phyloP scores from a whole-genome alignment of 306 rosid species.

The Quillaja saponaria region DNA sequence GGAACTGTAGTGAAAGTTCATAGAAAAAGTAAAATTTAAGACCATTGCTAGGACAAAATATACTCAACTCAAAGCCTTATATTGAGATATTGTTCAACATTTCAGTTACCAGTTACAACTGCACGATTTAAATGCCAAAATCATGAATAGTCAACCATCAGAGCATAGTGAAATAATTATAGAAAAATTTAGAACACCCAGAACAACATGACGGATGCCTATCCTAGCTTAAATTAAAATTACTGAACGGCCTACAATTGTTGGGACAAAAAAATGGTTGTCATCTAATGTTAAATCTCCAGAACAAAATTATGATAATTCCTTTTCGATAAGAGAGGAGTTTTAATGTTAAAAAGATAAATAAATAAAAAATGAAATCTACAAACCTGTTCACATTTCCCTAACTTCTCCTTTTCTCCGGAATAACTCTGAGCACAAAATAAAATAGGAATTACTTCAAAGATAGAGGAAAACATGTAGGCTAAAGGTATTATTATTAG shows the following conservation, averaged over 20 bases:
- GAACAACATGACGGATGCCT: no score
- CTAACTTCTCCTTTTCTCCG: conserved; percentile 85
- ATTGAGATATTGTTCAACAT: conserved; percentile 22
- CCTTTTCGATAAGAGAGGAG: no score
- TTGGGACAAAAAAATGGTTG: no score
- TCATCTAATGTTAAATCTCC: no score
- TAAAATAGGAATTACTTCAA: no score
- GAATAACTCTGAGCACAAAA: conserved; percentile 59
- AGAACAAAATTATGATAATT: no score
- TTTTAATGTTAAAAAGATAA: conserved; percentile 17
- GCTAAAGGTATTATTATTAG: no score
- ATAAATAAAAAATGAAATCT: conserved; percentile 15
- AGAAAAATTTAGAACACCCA: no score
- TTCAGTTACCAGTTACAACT: conserved; percentile 26
- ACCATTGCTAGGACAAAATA: conserved; percentile 23
- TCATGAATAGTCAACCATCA: conserved; percentile 22
- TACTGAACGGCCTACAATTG: no score
- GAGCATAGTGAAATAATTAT: neutral
- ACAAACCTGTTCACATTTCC: conserved; percentile 93
- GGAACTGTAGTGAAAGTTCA: conserved; percentile 57
- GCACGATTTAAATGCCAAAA: conserved; percentile 14
- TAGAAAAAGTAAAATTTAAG: conserved; percentile 22
- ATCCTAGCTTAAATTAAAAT: no score
- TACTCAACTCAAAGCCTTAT: no score
- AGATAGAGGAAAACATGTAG: no score